Evolutionary conservation across 2,329 filamentous ascomycete genomes (phyloP), one percentile per base, ranked within the genome.

Genomic region (Lasiodiplodia theobromae): DNA sequence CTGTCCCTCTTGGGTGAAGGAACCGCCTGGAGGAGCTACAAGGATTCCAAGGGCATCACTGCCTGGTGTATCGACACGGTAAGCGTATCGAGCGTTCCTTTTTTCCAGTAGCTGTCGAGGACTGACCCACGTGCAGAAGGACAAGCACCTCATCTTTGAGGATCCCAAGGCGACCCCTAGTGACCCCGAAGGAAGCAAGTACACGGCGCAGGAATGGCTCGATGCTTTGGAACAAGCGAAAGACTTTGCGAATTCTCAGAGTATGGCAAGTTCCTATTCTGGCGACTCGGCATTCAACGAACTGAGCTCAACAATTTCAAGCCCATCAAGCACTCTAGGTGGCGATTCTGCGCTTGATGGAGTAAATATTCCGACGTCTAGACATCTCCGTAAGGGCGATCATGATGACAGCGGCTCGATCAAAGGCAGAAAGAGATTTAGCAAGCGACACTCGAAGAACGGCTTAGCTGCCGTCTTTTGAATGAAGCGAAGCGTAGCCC

Each of bases 31-130:
- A 91, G 88, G 77, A 93, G 86, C 65, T 92, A 92, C 73, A 87
- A 90, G 56, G 96, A 97, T 79, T 85, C 89, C n/a, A 97, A 97
- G 80, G 94, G 94, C 31, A 87, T 95, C 81, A 91, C 90, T 34
- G 90, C 92, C 69, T 98, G 94, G 93, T 91, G 91, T 80, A 91
- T 98, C 65, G 94, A 98, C 83, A 96, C 93, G 73, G 96, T 98
- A 89, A 86, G 94, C 86, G 68, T 54, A 60, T 11, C 25, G 23
- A 51, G 54, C 28, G 14, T 4, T 21, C 10, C 2, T 11, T 1
- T 23, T 28, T 56, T n/a, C 12, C 12, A 16, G 18, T 28, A 58
- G 18, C 2, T 6, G 28, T 21, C 12, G 2, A 37, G 12, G 16
- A 57, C 68, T 60, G 40, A 65, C n/a, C 3, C 23, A 37, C 6